Base-by-base conservation (phyloP, 371 early-diverging fungal genomes). In the Chytridium lagenaria region DNA sequence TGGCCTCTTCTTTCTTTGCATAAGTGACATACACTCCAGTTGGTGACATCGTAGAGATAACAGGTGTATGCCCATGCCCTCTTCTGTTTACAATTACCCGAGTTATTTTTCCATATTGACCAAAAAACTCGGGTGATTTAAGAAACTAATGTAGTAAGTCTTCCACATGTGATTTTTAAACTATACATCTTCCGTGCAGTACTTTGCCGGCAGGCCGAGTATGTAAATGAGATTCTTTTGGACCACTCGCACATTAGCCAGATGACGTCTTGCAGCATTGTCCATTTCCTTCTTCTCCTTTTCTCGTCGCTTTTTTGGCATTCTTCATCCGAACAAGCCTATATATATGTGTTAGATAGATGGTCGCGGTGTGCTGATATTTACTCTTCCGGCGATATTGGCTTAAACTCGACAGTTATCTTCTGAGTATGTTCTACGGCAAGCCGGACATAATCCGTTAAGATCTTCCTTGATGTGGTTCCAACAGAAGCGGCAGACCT, bases 401-500 rank as follows among this genome's bases (percentile, higher is more conserved):
- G 95, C 26, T 89, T 91, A 81, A 94, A 95, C 81, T 95, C 92
- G 39, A 94, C 91, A 51, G 87, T 90, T 70, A n/a, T 97, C 92
- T 55, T 96, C 96, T 2, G 93, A 89, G 65, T 83, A 88, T 2
- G 74, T 77, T 23, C 87, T 74, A 31, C 89, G 73, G 69, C 98
- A 98, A 7, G 96, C 98, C 23, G 98, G 98, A 81, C 98, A 98
- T 59, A 90, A 88, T 3, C 92, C 92, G 79, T 95, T 95, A 73
- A 94, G 86, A 77, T 94, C 90, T 61, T 96, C 92, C 73, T 93
- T 94, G 82, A 97, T 97, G 76, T 95, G 95, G 80, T 98, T 92
- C 93, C 95, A 97, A 78, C 98, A 98, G 81, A 98, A 98, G n/a
- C 97, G 92, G 81, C 98, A 98, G 73, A 98, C 95, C 95, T 97